Base-by-base conservation (phyloP, 331 rosid species). In the Malus hybrid region DNA sequence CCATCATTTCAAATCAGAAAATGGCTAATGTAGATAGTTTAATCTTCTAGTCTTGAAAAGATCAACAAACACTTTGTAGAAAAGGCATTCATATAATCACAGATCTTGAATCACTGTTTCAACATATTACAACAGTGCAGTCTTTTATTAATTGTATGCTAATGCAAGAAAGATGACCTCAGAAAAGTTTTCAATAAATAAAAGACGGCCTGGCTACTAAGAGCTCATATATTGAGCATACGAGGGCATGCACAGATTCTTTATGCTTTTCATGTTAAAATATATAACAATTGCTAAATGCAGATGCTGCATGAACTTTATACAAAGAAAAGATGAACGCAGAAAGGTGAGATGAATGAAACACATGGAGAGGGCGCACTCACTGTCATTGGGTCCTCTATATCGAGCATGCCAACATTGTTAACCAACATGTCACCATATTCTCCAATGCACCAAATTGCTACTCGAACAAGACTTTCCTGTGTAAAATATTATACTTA, bases 371-470 rank as follows among this genome's bases (percentile, higher is more conserved):
- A 71, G 77, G 64, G 69, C 31, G 67, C 67, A 86, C 97, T 88
- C 78, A 95, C 99, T 18, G 93, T 87, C 68, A 95, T 74, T 36
- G 97, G 93, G 69, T 95, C 97, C 88, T 95, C 99, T 79, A 84
- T 73, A 76, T 90, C 93, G 44, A 88, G 93, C 96, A 95, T 90
- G 71, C 97, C 96, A 71, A 84, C 83, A 73, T 86, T 90, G 72
- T 95, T 89, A 55, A 95, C 91, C 84, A 95, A 66, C 89, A 95
- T 44, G 84, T 95, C 99, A 69, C 97, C 97, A 69, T 90, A 92
- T 86, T 95, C 99, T 74, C 99, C 99, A 72, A 92, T 86, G 84
- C 99, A 95, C 99, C 99, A 95, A 79, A 95, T 95, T 74, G 97
- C 89, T 83, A 95, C 97, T 82, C 93, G 98, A 83, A 95, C 96